phyloP scores from a whole-genome alignment of 2,329 filamentous ascomycete species.

The Fusarium mexicanum region DNA sequence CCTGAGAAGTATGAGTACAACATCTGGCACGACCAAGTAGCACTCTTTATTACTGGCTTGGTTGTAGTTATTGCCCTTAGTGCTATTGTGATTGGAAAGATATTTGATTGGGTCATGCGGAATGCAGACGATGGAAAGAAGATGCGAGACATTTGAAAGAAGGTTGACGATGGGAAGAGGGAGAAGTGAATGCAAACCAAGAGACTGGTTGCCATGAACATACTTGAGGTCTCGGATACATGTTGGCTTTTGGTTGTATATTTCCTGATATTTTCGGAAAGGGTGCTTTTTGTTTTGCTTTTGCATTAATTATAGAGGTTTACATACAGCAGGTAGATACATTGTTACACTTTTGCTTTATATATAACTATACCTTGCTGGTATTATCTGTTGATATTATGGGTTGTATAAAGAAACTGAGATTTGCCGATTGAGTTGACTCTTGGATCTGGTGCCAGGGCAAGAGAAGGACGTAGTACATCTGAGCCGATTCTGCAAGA shows the following conservation, averaged over 20 bases:
- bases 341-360: neutral
- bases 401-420: too few species aligned
- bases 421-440: too few species aligned
- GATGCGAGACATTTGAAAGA: neutral
- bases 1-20: neutral
- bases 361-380: fast-evolving
- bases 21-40: neutral
- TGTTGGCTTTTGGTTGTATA: neutral
- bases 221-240: fast-evolving
- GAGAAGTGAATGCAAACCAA: neutral
- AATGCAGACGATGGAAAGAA: neutral
- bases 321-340: neutral
- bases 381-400: neutral
- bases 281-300: neutral
- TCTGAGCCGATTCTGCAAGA: too few species aligned
- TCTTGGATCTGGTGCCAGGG: too few species aligned
- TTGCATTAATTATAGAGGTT: too few species aligned
- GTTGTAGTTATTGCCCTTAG: neutral
- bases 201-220: neutral
- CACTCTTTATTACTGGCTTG: neutral
- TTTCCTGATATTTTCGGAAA: too few species aligned
- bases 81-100: neutral
- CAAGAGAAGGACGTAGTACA: too few species aligned
- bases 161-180: neutral
- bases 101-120: neutral